Base-by-base conservation (phyloP, 495 filamentous ascomycete genomes). In the Penicillium atrosanguineum region DNA sequence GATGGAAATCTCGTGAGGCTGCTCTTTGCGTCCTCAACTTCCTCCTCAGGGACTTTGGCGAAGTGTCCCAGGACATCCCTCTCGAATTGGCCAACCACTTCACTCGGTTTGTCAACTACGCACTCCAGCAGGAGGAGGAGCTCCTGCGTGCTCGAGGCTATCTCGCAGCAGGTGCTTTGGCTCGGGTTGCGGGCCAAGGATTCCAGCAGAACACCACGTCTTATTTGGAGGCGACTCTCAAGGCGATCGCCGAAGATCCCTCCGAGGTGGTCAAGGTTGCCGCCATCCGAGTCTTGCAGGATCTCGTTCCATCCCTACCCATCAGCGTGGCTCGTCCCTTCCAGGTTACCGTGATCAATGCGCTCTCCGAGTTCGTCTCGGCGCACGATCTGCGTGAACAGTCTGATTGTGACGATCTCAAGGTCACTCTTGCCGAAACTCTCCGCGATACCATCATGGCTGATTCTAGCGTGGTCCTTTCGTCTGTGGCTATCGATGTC, bases 181-280 rank as follows among this genome's bases (percentile, higher is more conserved):
- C 70, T 59, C 85, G 71, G 69, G 81, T 69, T 65, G 76, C 78
- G 29, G 80, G 79, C 38, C 72, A 82, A 53, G 60, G 74, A 40
- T 75, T 86, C 49, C 76, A 70, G 60, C 82, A 67, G 46, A 71
- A 81, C 20, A 75, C 80, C 5, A 60, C 73, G 2, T 77, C 80
- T 16, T 85, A 96, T 55, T 78, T 96, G 50, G 84, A 94, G 49
- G 81, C 81, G 31, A 85, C 89, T 2, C 76, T 96, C 44, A 84
- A 87, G 34, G 84, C 85, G 23, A 87, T 96, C 47, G 80, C 83
- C 16, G 69, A 76, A 20, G 93, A 96, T 47, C 70, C 83, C 6
- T 84, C 89, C 5, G 91, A 95, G 63, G 79, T 98, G 29, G 91
- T 97, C 25, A 88, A 91, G 67, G 95, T 96, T 23, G 84, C 94